Base-by-base conservation (phyloP, 108 stramenopile genomes). In the Parmales sp. region DNA sequence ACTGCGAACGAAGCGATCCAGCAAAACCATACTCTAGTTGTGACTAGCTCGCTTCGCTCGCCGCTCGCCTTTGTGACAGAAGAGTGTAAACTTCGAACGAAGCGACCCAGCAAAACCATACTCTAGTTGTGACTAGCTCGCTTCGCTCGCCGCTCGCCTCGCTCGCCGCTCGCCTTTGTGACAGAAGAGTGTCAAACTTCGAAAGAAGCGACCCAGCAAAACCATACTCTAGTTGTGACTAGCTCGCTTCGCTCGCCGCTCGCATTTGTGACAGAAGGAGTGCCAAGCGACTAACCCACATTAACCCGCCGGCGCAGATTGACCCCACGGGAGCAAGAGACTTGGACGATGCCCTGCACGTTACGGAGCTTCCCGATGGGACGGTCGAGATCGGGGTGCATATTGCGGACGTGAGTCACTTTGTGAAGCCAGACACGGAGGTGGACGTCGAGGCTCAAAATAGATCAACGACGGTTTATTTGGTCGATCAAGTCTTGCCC, bases 391-490 rank as follows among this genome's bases (percentile, higher is more conserved):
- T 95, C 49, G 94, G 95, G 22, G 97, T 96, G 7, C 97, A 98
- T 74, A 98, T 98, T 72, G 97, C 97, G 0, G 97, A 98, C 72
- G 97, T 98, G 23, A 90, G 89, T 38, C 79, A 90, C 81, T 98
- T 98, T 75, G 77, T 96, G 5, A 45, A 64, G 45, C 86, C 87
- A 0, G 75, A 76, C 43, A 82, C 80, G 2, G 76, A 82, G n/a
- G 80, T 96, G 13, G 97, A 98, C 71, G 51, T 75, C n/a, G 97
- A 96, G 73, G 97, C 97, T 1, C 66, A 37, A 23, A 73, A 87
- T 38, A 86, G 97, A 31, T 83, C 88, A 9, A 98, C 97, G 13
- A 94, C 94, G 20, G 92, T 96, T 0, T 98, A 98, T 71, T 83
- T 98, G 11, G 95, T 98, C 3, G 87, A 95, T 66, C 78, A 88